These are phyloP conservation scores for Talaromyces trachyspermus DNA, from an alignment of 495 filamentous ascomycete species.

Conservation along the genomic window DNA sequence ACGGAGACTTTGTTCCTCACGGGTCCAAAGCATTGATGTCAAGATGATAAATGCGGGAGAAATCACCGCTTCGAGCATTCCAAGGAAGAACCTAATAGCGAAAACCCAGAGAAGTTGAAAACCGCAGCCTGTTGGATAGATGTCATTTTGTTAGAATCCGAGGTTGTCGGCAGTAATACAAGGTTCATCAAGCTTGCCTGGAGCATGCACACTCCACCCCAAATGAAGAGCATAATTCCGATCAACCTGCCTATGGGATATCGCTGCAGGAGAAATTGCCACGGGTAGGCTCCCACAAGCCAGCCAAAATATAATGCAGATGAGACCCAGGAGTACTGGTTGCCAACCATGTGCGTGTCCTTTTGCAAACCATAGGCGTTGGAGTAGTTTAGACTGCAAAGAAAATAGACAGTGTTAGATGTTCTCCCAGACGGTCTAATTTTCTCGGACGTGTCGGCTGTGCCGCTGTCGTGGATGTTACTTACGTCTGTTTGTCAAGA, in stretches of 20 bases:
- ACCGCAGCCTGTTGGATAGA: conserved; percentile 12
- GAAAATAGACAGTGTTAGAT: background rate
- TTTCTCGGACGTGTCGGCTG: conserved; percentile 9
- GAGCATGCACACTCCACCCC: conserved; percentile 23
- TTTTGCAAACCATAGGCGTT: conserved; percentile 28
- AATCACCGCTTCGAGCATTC: conserved; percentile 22
- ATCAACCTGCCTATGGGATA: conserved; percentile 21
- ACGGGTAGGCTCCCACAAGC: conserved; percentile 24
- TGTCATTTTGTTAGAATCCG: background rate
- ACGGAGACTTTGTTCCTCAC: conserved; percentile 54
- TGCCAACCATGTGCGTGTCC: conserved; percentile 22
- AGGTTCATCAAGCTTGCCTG: conserved; percentile 6
- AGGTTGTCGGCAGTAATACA: background rate
- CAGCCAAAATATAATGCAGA: conserved; percentile 26
- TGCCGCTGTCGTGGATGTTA: no score
- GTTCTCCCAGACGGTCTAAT: background rate
- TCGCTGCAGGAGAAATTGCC: conserved; percentile 24
- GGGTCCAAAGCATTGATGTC: conserved; percentile 63
- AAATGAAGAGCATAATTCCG: conserved; percentile 25
- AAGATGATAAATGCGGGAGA: conserved; percentile 23
- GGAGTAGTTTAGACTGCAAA: conserved; percentile 31
- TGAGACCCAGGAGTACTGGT: conserved; percentile 26
- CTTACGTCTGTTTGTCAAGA: conserved; percentile 26
- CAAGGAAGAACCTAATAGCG: conserved; percentile 25
- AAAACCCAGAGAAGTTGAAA: conserved; percentile 23